Base-by-base conservation (phyloP, 495 filamentous ascomycete genomes). In the Neurospora sp. region DNA sequence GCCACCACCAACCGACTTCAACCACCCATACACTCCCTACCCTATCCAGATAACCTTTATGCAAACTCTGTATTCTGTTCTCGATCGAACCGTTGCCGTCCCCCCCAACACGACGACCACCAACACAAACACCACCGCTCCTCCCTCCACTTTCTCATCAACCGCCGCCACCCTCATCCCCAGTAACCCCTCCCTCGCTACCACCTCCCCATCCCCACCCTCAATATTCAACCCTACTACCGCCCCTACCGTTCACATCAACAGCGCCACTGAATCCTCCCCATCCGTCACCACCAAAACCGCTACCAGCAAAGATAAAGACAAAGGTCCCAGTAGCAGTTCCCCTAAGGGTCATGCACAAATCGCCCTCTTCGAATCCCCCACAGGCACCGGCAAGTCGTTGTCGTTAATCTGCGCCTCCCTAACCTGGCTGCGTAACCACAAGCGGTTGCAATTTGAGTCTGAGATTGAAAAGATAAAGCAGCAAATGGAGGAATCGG, bases 351-450 rank as follows among this genome's bases (percentile, higher is more conserved):
- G 92, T 37, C 90, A 83, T 48, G 92, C 92, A 4, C 92, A 85
- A 70, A 86, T 98, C 40, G 96, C 93, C 20, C 94, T 99, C 71
- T 91, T 99, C 68, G 96, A 99, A 80, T 96, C 93, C 71, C 96
- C 96, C 61, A 98, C 96, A 72, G 96, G 88, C 35, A 90, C 88
- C 14, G 94, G 96, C n/a, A 99, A 99, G 89, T 98, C 96, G 3
- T 81, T 99, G 20, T 98, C 96, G 78, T 84, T 99, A 27, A 97
- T 99, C 75, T 99, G 96, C 83, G 91, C 90, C 70, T 89, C 96
- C 41, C 82, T 99, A 75, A 98, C 96, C 1, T 99, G 96, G 96
- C 85, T 98, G 9, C 91, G 96, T 65, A 89, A 94, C 75, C 88
- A 94, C 81, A 95, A 97, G 81, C 87, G 88, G 41, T 86, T 86